Conservation (phyloP, 495 filamentous ascomycete genomes). For the Penicillium silybi region DNA sequence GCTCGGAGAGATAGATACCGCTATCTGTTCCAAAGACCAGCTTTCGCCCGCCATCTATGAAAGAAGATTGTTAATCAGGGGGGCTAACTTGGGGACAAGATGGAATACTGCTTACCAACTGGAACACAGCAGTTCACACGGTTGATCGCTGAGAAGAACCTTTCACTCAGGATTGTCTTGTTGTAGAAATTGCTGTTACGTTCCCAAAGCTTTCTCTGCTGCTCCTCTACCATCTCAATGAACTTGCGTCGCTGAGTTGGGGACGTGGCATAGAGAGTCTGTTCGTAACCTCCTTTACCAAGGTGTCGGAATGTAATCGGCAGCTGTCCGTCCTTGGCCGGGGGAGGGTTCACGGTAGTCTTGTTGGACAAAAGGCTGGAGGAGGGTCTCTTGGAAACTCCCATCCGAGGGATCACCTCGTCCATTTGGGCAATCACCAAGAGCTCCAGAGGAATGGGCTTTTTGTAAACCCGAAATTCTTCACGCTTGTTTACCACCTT, state of each 20-base stretch:
- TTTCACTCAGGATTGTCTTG: conserved; percentile 76
- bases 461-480: conserved; percentile 89
- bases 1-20: conserved; percentile 87
- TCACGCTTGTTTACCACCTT: conserved; percentile 91
- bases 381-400: conserved; percentile 80
- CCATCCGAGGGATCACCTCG: conserved; percentile 77
- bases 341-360: conserved; percentile 48
- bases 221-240: conserved; percentile 90
- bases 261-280: conserved; percentile 81
- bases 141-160: conserved; percentile 77
- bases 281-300: conserved; percentile 92
- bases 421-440: conserved; percentile 96
- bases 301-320: conserved; percentile 98
- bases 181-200: conserved; percentile 89
- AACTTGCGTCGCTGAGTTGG: conserved; percentile 83
- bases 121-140: conserved; percentile 92
- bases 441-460: conserved; percentile 92
- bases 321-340: conserved; percentile 67
- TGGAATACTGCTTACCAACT: conserved; percentile 55
- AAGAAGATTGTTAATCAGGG: conserved; percentile 28
- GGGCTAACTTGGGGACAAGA: not conserved
- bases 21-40: conserved; percentile 89
- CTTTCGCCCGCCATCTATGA: conserved; percentile 85
- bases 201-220: conserved; percentile 78
- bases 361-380: conserved; percentile 80